Evolutionary conservation across 176 grass and related monocot genomes (phyloP).

Genomic region (Calamus simplicifolius): DNA sequence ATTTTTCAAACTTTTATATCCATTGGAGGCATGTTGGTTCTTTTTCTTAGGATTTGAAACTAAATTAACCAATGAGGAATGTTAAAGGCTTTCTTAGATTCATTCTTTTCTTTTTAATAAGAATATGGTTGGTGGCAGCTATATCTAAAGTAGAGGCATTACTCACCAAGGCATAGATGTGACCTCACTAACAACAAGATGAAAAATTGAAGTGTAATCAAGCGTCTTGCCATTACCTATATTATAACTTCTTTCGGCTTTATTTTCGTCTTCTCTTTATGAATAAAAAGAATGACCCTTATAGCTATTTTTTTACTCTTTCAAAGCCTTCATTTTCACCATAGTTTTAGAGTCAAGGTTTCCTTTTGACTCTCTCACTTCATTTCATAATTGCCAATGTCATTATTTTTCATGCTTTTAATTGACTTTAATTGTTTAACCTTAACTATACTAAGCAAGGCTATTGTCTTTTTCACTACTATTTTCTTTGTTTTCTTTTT

Average conservation of each 20-base stretch:
- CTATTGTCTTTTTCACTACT: slow-evolving; percentile 23
- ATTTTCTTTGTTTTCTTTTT: slow-evolving; percentile 28
- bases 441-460: slow-evolving; percentile 22
- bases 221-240: slow-evolving; percentile 19
- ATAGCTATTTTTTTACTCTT: slow-evolving; percentile 37
- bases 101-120: slow-evolving; percentile 31
- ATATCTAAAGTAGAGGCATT: slow-evolving; percentile 3
- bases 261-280: slow-evolving; percentile 56
- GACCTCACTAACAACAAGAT: slow-evolving; percentile 18
- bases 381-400: slow-evolving; percentile 37
- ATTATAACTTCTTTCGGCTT: slow-evolving; percentile 39
- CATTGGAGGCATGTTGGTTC: slow-evolving; percentile 24
- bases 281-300: slow-evolving; percentile 28
- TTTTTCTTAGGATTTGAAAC: slow-evolving; percentile 27
- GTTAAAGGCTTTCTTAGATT: slow-evolving; percentile 19
- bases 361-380: slow-evolving; percentile 22
- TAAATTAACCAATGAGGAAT: slow-evolving; percentile 16
- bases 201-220: slow-evolving; percentile 10
- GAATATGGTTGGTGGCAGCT: slow-evolving; percentile 12
- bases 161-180: slow-evolving; percentile 23
- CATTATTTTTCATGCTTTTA: slow-evolving; percentile 34
- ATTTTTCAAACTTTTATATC: slow-evolving; percentile 28
- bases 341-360: slow-evolving; percentile 50
- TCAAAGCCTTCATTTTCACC: slow-evolving; percentile 29
- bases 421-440: slow-evolving; percentile 22